Base-by-base conservation (phyloP, 805 yeast genomes). In the Kazachstania kunashirensis region DNA sequence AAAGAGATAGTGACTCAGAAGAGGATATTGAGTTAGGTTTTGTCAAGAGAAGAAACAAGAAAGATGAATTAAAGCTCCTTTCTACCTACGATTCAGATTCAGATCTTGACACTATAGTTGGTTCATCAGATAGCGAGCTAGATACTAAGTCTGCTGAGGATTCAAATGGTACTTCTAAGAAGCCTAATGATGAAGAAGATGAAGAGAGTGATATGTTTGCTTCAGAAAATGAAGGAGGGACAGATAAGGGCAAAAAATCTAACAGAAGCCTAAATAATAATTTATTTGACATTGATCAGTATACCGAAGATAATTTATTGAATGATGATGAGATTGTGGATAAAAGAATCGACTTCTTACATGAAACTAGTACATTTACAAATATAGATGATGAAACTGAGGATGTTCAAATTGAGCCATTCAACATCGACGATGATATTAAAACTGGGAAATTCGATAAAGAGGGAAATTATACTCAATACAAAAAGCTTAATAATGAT, bases 381-480 rank as follows among this genome's bases (percentile, higher is more conserved):
- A n/a, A n/a, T n/a, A n/a, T n/a, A n/a, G n/a, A n/a, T n/a, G 20
- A 28, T 7, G 14, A 8, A 13, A 29, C 27, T 5, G 30, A 29
- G 30, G 36, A n/a, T 12, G 27, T 24, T 17, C 29, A 23, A 13
- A 11, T 26, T 3, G 82, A 76, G 43, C 68, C 76, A 0, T 76
- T 76, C 48, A 63, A 69, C 50, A 47, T 75, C 26, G 53, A 64
- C 8, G 62, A 69, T 23, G 82, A 75, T 48, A 50, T 59, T n/a
- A 61, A 63, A 31, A 63, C 63, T 29, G 81, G 79, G 0, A 52
- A 45, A 4, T 70, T 72, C 43, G 78, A 75, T 45, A 59, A 59
- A 23, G 66, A 64, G 39, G 78, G 79, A 3, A 71, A 71, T 44
- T 73, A 62, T 43, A 52, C 65, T n/a, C 55, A 62, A 32, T 47